Evolutionary conservation across 1,284 basidiomycete genomes (phyloP).

Genomic region (Puccinia triticina): DNA sequence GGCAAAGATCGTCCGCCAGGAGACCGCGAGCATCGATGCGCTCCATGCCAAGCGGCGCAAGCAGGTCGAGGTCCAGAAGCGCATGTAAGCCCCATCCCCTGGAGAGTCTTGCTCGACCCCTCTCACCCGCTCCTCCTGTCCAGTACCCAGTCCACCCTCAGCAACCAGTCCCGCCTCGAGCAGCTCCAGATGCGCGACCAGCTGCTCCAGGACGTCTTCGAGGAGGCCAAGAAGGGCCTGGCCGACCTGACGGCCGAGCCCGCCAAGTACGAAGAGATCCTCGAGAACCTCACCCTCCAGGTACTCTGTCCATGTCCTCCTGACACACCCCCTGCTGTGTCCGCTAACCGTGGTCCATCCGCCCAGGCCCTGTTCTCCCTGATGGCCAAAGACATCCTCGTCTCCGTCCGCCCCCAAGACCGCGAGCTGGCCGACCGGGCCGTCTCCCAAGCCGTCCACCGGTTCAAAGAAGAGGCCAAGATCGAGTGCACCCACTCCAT

Average conservation of each 20-base stretch:
- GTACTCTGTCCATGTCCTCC: not conserved
- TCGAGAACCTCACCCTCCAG: conserved; percentile 38
- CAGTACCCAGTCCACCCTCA: conserved; percentile 92
- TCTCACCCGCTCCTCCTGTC: no score
- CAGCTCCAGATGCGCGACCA: conserved; percentile 90
- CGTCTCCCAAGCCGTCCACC: conserved; percentile 67
- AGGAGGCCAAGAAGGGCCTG: conserved; percentile 70
- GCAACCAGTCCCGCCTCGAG: conserved; percentile 90
- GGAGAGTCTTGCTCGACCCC: not conserved
- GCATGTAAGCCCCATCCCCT: conserved; percentile 75
- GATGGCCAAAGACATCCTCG: conserved; percentile 71
- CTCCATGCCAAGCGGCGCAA: conserved; percentile 93
- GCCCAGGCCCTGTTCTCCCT: conserved; percentile 66
- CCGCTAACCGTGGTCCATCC: no score
- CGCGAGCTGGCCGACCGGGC: conserved; percentile 67
- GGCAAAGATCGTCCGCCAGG: conserved; percentile 94
- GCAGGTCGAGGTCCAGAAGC: conserved; percentile 85
- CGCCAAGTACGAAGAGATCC: conserved; percentile 14
- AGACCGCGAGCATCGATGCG: conserved; percentile 85
- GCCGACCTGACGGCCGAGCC: conserved; percentile 64
- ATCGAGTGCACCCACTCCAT: conserved; percentile 69
- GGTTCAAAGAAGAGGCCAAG: conserved; percentile 77
- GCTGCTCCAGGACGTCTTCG: conserved; percentile 85
- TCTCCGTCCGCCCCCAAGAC: conserved; percentile 71
- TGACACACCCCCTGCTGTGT: not conserved